Conservation (phyloP, 768 basidiomycete species). For the Mycena pura region DNA sequence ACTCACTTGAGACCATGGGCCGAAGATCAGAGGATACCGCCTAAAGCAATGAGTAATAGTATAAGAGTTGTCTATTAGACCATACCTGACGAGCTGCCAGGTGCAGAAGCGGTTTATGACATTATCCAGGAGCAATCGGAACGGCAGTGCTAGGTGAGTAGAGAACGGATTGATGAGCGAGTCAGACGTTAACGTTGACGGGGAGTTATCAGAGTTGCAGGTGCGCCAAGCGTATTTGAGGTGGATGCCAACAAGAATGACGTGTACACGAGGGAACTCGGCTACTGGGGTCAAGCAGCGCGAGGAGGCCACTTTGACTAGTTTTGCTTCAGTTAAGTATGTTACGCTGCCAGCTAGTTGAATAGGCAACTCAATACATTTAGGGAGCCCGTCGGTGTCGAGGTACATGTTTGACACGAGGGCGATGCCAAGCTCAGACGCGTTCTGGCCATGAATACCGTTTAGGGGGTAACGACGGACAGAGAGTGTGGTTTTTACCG, state of each 20-base stretch:
- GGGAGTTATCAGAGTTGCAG: conserved; percentile 8
- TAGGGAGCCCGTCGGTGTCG: conserved; percentile 50
- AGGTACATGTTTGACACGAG: conserved; percentile 61
- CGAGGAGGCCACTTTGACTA: conserved; percentile 34
- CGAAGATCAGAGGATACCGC: conserved; percentile 81
- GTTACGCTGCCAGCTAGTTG: not conserved
- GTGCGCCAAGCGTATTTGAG: conserved; percentile 45
- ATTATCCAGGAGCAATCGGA: conserved; percentile 57
- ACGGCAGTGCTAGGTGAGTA: conserved; percentile 59
- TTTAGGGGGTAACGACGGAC: not conserved
- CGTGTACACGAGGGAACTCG: conserved; percentile 39
- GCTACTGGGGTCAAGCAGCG: conserved; percentile 22
- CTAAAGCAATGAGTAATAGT: conserved; percentile 42
- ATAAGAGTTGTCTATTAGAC: conserved; percentile 18
- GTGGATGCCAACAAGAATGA: conserved; percentile 46
- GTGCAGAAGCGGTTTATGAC: conserved; percentile 60
- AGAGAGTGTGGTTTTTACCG: conserved; percentile 41
- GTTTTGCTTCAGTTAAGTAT: conserved; percentile 20
- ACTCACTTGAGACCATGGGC: conserved; percentile 66
- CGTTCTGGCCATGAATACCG: conserved; percentile 53
- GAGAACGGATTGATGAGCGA: conserved; percentile 58
- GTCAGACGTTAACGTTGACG: conserved; percentile 13
- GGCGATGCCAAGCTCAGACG: conserved; percentile 60
- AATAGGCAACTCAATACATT: conserved; percentile 40
- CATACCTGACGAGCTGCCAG: conserved; percentile 66